A percentile compares a stretch with the other conserved stretches of the same genome.
These are phyloP conservation scores for Pyrrhoderma noxium DNA, from an alignment of 1,284 basidiomycete genomes.

Conservation along the genomic window DNA sequence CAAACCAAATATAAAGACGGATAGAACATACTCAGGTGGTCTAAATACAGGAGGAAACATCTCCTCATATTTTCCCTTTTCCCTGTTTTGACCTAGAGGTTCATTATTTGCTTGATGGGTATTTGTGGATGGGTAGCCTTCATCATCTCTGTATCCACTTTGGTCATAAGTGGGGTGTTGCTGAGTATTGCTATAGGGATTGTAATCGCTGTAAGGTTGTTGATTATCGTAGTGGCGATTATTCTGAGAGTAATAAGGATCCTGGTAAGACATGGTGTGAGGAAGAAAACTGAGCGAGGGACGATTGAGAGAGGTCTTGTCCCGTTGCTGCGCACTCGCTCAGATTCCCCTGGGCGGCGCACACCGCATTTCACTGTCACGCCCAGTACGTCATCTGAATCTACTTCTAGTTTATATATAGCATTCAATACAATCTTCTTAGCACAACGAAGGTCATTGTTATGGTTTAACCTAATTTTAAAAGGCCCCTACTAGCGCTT, in stretches of 20 bases:
- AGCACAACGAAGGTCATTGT: too few species aligned
- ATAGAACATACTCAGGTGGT: slow-evolving; percentile 27
- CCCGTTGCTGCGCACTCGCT: neutral
- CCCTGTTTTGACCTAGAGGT: slow-evolving; percentile 32
- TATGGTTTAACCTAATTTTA: too few species aligned
- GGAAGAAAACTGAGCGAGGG: slow-evolving; percentile 28
- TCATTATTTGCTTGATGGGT: slow-evolving; percentile 27
- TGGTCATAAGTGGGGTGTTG: slow-evolving; percentile 41
- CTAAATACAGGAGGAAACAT: slow-evolving; percentile 19
- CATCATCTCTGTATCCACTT: slow-evolving; percentile 32
- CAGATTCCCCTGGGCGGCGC: too few species aligned
- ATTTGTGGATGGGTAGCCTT: slow-evolving; percentile 18
- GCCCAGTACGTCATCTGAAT: slow-evolving; percentile 10
- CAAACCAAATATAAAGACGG: slow-evolving; percentile 2
- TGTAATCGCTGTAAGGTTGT: slow-evolving; percentile 37
- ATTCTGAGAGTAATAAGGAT: slow-evolving; percentile 37
- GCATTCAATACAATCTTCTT: neutral
- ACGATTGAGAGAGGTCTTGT: neutral
- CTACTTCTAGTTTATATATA: neutral
- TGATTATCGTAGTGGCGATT: slow-evolving; percentile 32
- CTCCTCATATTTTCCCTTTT: slow-evolving; percentile 25
- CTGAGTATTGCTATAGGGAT: slow-evolving; percentile 39
- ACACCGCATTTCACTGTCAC: neutral
- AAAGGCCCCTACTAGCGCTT: too few species aligned
- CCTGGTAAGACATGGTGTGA: slow-evolving; percentile 37